Percentiles rank a stretch among this genome's conserved stretches.
phyloP scores from a whole-genome alignment of 2,329 filamentous ascomycete genomes.

The Apiospora sp. region DNA sequence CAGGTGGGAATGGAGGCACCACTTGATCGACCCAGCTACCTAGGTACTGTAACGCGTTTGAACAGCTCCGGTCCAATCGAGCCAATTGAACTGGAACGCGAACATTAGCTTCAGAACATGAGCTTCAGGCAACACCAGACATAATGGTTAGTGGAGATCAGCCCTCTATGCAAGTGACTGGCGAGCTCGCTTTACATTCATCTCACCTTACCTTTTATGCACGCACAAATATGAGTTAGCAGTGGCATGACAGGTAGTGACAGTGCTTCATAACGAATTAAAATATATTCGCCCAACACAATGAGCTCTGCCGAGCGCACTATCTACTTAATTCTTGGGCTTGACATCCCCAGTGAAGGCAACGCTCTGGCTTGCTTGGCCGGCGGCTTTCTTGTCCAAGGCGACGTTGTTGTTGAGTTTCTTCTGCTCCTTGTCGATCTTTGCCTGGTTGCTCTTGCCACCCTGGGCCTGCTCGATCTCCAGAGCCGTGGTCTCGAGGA shows the following conservation, averaged over 20 bases:
- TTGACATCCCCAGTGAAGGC: conserved; percentile 39
- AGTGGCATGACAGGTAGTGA: background rate
- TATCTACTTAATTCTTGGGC: conserved; percentile 21
- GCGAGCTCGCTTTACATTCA: background rate
- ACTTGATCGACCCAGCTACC: background rate
- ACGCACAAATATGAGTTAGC: background rate
- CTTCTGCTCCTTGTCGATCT: conserved; percentile 55
- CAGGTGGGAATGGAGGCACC: background rate
- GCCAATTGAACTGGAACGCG: too few relatives aligned
- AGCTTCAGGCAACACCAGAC: background rate
- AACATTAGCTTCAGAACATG: background rate
- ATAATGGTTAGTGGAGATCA: background rate
- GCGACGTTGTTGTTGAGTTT: conserved; percentile 63
- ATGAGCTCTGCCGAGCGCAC: background rate
- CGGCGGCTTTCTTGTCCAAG: conserved; percentile 44
- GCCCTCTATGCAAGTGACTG: background rate
- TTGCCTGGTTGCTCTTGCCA: conserved; percentile 47
- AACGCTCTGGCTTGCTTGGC: conserved; percentile 46
- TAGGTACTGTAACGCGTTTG: background rate
- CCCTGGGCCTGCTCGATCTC: conserved; percentile 60
- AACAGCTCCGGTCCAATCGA: background rate
- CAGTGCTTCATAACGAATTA: background rate
- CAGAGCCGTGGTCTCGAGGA: conserved; percentile 59
- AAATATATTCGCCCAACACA: background rate
- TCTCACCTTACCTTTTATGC: background rate